Base-by-base conservation (phyloP, 306 rosid species). In the Alnus rubra region DNA sequence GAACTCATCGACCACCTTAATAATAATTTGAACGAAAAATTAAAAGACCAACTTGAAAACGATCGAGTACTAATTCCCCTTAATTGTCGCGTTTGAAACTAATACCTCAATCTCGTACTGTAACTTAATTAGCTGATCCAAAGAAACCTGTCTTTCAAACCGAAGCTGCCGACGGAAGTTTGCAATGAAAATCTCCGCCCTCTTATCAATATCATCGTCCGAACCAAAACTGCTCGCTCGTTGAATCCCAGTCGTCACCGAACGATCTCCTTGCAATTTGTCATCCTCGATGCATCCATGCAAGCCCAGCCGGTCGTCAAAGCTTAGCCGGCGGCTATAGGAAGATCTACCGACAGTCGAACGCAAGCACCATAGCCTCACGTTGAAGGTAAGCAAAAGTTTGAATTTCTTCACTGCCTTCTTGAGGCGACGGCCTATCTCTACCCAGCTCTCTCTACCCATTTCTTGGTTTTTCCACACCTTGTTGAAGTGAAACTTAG, bases 111-210 rank as follows among this genome's bases (percentile, higher is more conserved):
- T 42, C 45, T 42, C 1, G 45, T 47, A 47, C 59, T 49, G 76
- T 78, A 81, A 16, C 87, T 74, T 65, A n/a, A n/a, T n/a, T n/a
- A 75, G 71, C 89, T 23, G 28, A 0, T 81, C 76, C 86, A 83
- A 79, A 86, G 89, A 88, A 86, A 81, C 77, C 54, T 85, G 86
- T 51, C 90, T 82, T 73, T 90, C 95, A 35, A 84, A 74, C 55
- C 79, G 60, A 18, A 92, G 86, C 14, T 74, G 88, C 30, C 81
- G 87, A 1, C 84, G 83, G 75, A 92, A 92, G 33, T 87, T 84
- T 4, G 86, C 79, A 64, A 92, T 92, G 69, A 92, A 92, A 60
- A 80, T 69, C 80, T 92, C 92, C 44, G 95, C 93, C 63, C 84
- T 84, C 67, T 18, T 74, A 78, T 92, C 90, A 65, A 92, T 76